phyloP scores from a whole-genome alignment of 2,329 filamentous ascomycete species.

The Magnaporthiopsis incrustans region DNA sequence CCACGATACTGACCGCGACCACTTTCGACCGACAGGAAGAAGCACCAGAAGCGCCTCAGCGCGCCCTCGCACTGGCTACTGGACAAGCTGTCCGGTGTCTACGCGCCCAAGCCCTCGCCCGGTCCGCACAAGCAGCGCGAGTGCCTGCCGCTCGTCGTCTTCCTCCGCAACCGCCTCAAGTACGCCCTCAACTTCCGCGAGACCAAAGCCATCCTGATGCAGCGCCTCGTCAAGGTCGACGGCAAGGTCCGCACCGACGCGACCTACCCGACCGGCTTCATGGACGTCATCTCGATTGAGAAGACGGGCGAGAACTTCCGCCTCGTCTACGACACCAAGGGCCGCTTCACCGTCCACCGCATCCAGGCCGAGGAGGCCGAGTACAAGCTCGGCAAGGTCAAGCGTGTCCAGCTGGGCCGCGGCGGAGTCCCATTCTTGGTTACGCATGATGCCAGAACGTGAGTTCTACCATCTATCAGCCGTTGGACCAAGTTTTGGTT shows the following conservation, averaged over 20 bases:
- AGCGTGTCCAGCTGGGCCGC: constrained; percentile 97
- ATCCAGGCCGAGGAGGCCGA: constrained; percentile 97
- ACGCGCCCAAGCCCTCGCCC: constrained; percentile 61
- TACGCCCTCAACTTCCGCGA: constrained; percentile 99
- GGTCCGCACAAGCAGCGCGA: constrained; percentile 99
- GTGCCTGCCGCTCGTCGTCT: constrained; percentile 97
- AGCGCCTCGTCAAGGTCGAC: constrained; percentile 99
- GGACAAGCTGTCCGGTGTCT: constrained; percentile 96
- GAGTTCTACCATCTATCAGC: constrained; percentile 99
- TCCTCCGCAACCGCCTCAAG: constrained; percentile 95
- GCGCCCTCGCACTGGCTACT: constrained; percentile 99
- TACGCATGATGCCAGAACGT: constrained; percentile 99
- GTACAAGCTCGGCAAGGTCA: constrained; percentile 99
- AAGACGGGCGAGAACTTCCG: constrained; percentile 99
- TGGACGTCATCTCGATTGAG: constrained; percentile 99
- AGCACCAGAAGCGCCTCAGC: constrained; percentile 99
- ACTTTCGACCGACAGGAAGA: constrained; percentile 57
- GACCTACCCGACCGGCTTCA: constrained; percentile 97
- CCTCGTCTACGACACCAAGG: constrained; percentile 99
- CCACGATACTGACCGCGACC: constrained; percentile 23
- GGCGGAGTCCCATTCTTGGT: constrained; percentile 99
- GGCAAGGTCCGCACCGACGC: constrained; percentile 98
- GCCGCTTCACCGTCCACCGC: constrained; percentile 99
- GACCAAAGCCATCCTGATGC: constrained; percentile 96
- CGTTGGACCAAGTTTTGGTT: constrained; percentile 99